These are phyloP conservation scores for Stagonosporopsis cucurbitacearum DNA, from an alignment of 2,329 filamentous ascomycete genomes.

Conservation along the genomic window DNA sequence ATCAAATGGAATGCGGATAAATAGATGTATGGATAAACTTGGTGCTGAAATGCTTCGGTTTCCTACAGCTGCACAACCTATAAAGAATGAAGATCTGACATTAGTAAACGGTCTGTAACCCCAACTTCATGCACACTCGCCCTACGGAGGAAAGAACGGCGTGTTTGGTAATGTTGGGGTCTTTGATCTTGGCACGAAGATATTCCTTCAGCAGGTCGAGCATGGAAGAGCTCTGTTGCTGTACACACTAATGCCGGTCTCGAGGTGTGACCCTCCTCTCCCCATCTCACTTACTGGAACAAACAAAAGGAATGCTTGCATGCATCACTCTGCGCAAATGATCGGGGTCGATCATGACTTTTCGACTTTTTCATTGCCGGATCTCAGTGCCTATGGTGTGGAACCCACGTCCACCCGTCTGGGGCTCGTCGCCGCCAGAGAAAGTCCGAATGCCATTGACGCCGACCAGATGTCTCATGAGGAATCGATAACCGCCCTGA, in stretches of 20 bases:
- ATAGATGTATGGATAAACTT: not conserved
- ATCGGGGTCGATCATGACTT: conserved; percentile 36
- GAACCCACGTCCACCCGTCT: conserved; percentile 40
- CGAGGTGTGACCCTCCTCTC: conserved; percentile 26
- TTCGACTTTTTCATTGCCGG: conserved; percentile 49
- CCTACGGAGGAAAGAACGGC: conserved; percentile 58
- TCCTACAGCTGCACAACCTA: not conserved
- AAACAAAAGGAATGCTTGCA: conserved; percentile 17
- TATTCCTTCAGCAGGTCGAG: conserved; percentile 70
- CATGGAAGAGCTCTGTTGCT: conserved; percentile 66
- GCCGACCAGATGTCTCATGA: conserved; percentile 51
- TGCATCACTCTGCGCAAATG: conserved; percentile 34
- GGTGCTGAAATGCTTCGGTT: not conserved
- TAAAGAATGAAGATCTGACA: conserved; percentile 8
- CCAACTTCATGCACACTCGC: conserved; percentile 69
- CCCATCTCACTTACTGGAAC: conserved; percentile 19
- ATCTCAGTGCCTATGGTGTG: conserved; percentile 46
- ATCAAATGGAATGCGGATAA: conserved; percentile 1
- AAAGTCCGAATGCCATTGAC: conserved; percentile 52
- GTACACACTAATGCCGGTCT: conserved; percentile 73
- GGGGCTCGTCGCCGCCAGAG: conserved; percentile 46
- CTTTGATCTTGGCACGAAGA: conserved; percentile 68
- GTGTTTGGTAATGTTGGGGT: conserved; percentile 71
- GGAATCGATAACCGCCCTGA: conserved; percentile 47
- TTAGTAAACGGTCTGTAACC: conserved; percentile 57